Conservation (phyloP, 2,329 filamentous ascomycete species). For the Ascosphaera aggregata region DNA sequence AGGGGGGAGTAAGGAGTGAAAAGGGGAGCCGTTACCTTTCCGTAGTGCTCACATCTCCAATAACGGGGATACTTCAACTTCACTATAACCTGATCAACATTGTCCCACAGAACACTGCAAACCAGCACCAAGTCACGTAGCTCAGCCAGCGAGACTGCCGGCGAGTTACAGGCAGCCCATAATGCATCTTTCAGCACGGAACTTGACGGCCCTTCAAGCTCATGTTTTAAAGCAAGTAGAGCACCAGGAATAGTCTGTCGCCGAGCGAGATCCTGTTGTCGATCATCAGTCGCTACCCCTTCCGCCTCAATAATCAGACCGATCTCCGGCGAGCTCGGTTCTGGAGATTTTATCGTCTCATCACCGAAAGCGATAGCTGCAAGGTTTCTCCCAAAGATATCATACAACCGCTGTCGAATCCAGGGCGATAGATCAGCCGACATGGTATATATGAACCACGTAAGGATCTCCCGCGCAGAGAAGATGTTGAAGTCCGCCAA, state of each 20-base stretch:
- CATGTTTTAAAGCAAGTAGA: slow-evolving; percentile 29
- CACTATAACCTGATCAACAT: slow-evolving; percentile 26
- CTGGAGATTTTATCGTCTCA: slow-evolving; percentile 11
- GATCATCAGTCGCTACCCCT: slow-evolving; percentile 13
- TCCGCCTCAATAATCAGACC: slow-evolving; percentile 36
- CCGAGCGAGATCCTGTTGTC: slow-evolving; percentile 30
- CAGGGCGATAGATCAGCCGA: slow-evolving; percentile 33
- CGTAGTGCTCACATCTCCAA: slow-evolving; percentile 30
- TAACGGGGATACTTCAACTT: slow-evolving; percentile 31
- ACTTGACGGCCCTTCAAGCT: slow-evolving; percentile 22
- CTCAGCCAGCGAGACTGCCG: slow-evolving; percentile 27
- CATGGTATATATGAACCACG: slow-evolving; percentile 33
- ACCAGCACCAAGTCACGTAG: slow-evolving; percentile 33
- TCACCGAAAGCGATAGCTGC: slow-evolving; percentile 36
- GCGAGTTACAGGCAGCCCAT: slow-evolving; percentile 32
- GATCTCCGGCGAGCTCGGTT: slow-evolving; percentile 8
- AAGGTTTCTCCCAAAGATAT: slow-evolving; percentile 29
- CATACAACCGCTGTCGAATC: slow-evolving; percentile 29
- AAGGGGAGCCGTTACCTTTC: slow-evolving; percentile 18
- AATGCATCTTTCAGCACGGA: slow-evolving; percentile 27
- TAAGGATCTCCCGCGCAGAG: slow-evolving; percentile 26
- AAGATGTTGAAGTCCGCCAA: slow-evolving; percentile 32
- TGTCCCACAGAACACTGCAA: slow-evolving; percentile 31
- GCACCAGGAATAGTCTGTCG: slow-evolving; percentile 35
- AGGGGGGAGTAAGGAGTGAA: slow-evolving; percentile 2